Percentiles rank a stretch among this genome's conserved stretches.
Conservation (phyloP, 495 filamentous ascomycete species). For the Trichoderma asperelloides region DNA sequence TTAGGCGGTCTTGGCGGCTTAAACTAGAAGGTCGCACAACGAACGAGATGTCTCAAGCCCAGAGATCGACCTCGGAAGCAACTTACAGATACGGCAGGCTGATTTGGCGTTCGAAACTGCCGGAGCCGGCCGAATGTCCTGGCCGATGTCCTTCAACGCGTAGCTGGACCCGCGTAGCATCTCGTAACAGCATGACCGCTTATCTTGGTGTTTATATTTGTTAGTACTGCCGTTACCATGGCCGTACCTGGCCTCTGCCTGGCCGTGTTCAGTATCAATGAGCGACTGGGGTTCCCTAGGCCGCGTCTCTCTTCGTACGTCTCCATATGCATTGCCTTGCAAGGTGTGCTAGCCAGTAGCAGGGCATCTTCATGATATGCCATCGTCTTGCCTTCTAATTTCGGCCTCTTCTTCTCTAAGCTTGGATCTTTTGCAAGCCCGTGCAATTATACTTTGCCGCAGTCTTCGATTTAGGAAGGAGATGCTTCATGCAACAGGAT, state of each 20-base stretch:
- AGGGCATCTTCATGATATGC: not conserved
- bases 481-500: not conserved
- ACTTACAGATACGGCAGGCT: slow-evolving; percentile 4
- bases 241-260: too few relatives aligned
- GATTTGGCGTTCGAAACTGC: not conserved
- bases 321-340: too few relatives aligned
- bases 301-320: not conserved
- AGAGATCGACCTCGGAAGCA: not conserved
- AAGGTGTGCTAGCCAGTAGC: not conserved
- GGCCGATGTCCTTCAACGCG: not conserved
- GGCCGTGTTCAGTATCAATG: too few relatives aligned
- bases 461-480: not conserved
- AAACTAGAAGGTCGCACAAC: not conserved
- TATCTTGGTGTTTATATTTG: not conserved
- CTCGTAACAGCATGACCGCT: not conserved
- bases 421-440: slow-evolving; percentile 1
- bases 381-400: not conserved
- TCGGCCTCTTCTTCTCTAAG: not conserved
- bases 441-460: not conserved
- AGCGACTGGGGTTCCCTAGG: too few relatives aligned
- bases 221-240: too few relatives aligned
- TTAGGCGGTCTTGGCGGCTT: slow-evolving; percentile 4
- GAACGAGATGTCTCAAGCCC: not conserved
- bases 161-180: not conserved
- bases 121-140: not conserved